phyloP scores from a whole-genome alignment of 306 rosid species.

The Hippophae gyantsensis region DNA sequence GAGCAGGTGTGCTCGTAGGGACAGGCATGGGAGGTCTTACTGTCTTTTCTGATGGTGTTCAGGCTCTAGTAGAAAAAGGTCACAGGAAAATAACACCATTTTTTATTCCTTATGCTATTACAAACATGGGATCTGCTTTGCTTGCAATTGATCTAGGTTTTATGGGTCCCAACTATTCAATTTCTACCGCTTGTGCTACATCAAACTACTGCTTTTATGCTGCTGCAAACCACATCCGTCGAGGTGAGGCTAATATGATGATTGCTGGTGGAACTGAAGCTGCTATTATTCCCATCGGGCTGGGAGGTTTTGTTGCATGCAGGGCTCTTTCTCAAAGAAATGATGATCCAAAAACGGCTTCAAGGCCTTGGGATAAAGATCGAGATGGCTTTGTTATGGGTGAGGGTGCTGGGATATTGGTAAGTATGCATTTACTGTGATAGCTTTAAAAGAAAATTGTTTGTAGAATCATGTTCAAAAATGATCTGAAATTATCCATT shows the following conservation, averaged over 20 bases:
- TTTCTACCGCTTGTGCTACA: constrained; percentile 97
- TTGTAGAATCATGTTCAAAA: too few relatives aligned
- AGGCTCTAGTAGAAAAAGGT: constrained; percentile 74
- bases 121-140: constrained; percentile 95
- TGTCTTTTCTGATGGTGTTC: constrained; percentile 83
- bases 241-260: constrained; percentile 97
- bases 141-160: constrained; percentile 88
- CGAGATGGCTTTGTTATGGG: constrained; percentile 99
- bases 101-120: constrained; percentile 87
- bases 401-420: constrained; percentile 96
- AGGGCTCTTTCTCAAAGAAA: constrained; percentile 95
- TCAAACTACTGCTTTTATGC: constrained; percentile 93
- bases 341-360: constrained; percentile 94
- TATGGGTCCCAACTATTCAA: constrained; percentile 94
- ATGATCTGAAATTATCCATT: too few relatives aligned
- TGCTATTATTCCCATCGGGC: constrained; percentile 82
- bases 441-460: neutral
- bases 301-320: constrained; percentile 96
- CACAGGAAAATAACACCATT: constrained; percentile 83
- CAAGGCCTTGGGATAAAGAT: constrained; percentile 94
- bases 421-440: constrained; percentile 24
- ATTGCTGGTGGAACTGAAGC: constrained; percentile 98
- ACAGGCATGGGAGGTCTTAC: constrained; percentile 96
- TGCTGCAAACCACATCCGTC: constrained; percentile 95
- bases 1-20: constrained; percentile 91